Evolutionary conservation across 2,329 filamentous ascomycete genomes (phyloP).

Genomic region (Fusarium sp.): DNA sequence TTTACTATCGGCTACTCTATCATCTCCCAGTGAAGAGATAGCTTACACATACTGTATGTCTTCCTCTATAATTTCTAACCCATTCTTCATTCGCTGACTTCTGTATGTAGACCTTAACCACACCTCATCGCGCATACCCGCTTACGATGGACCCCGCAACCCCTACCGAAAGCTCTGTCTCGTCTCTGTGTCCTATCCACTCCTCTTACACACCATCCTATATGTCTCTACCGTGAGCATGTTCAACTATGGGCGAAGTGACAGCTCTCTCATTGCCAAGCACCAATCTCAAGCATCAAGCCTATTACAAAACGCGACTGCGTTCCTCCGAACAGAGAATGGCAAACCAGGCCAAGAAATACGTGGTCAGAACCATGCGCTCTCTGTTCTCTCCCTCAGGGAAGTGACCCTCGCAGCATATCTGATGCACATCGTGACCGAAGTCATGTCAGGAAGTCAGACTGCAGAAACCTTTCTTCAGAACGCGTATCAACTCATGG

Average conservation of each 20-base stretch:
- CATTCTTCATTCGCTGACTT: neutral
- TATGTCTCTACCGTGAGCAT: slow-evolving; percentile 17
- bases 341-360: neutral
- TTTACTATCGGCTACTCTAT: neutral
- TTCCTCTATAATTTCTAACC: neutral
- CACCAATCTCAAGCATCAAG: slow-evolving; percentile 9
- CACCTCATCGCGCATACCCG: neutral
- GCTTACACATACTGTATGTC: slow-evolving; percentile 11
- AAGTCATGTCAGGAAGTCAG: slow-evolving; percentile 18
- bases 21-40: slow-evolving; percentile 4
- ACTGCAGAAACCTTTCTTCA: neutral
- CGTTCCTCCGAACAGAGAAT: neutral
- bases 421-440: slow-evolving; percentile 14
- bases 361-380: neutral
- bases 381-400: neutral
- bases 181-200: neutral
- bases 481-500: neutral
- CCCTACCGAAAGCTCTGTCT: neutral
- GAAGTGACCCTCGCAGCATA: slow-evolving; percentile 17
- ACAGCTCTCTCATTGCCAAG: neutral
- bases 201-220: slow-evolving; percentile 14
- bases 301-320: neutral
- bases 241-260: slow-evolving; percentile 13
- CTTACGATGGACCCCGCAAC: neutral
- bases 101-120: neutral